phyloP scores from a whole-genome alignment of 1,284 basidiomycete genomes.

The Leccinum fallax region DNA sequence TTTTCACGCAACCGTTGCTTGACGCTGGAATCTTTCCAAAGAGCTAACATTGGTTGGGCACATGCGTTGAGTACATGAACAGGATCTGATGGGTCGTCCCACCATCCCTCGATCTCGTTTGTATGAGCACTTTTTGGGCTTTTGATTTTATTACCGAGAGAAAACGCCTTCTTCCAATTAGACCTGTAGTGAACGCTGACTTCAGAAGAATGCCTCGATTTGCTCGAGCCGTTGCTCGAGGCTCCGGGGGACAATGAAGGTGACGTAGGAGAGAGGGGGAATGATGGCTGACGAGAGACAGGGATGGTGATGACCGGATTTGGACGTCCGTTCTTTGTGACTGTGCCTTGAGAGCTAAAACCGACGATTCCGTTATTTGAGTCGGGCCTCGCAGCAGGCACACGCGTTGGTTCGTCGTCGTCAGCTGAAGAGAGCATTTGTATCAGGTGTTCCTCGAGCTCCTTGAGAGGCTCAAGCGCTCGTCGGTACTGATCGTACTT shows the following conservation, averaged over 20 bases:
- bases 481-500: slow-evolving; percentile 63
- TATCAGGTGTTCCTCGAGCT: slow-evolving; percentile 68
- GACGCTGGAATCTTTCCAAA: slow-evolving; percentile 73
- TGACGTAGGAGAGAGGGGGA: slow-evolving; percentile 39
- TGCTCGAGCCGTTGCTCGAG: slow-evolving; percentile 36
- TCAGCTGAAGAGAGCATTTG: slow-evolving; percentile 62
- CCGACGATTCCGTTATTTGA: slow-evolving; percentile 36
- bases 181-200: slow-evolving; percentile 61
- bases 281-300: slow-evolving; percentile 36
- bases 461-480: slow-evolving; percentile 62
- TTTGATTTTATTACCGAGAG: slow-evolving; percentile 57
- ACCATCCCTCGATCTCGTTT: slow-evolving; percentile 76
- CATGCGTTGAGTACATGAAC: slow-evolving; percentile 68
- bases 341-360: slow-evolving; percentile 4
- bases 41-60: slow-evolving; percentile 61
- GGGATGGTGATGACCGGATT: slow-evolving; percentile 53
- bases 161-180: slow-evolving; percentile 75
- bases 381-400: slow-evolving; percentile 38
- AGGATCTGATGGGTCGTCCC: slow-evolving; percentile 81
- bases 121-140: slow-evolving; percentile 67
- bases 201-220: slow-evolving; percentile 46
- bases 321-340: slow-evolving; percentile 44
- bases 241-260: slow-evolving; percentile 37
- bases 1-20: slow-evolving; percentile 61
- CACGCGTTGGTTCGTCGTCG: slow-evolving; percentile 54